A percentile compares a stretch with the other conserved stretches of the same genome.
phyloP scores from a whole-genome alignment of 805 yeast species.

The Barnettozyma californica region DNA sequence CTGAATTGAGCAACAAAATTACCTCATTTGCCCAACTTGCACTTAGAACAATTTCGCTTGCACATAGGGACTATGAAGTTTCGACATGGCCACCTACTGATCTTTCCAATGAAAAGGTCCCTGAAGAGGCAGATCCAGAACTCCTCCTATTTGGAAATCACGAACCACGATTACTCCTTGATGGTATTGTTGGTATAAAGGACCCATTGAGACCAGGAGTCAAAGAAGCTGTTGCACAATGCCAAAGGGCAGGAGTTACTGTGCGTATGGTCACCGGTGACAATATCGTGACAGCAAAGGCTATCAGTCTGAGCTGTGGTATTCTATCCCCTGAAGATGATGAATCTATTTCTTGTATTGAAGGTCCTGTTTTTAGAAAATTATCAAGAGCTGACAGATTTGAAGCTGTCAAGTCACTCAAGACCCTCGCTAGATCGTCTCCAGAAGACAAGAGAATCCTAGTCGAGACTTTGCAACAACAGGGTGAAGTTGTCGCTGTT shows the following conservation, averaged over 20 bases:
- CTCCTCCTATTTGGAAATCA: slow-evolving; percentile 33
- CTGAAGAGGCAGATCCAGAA: slow-evolving; percentile 39
- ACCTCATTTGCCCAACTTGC: slow-evolving; percentile 70
- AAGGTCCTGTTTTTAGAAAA: slow-evolving; percentile 85
- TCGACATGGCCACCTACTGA: slow-evolving; percentile 66
- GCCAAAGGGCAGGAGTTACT: slow-evolving; percentile 86
- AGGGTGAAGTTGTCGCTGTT: slow-evolving; percentile 95
- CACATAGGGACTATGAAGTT: slow-evolving; percentile 62
- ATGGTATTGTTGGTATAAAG: slow-evolving; percentile 85
- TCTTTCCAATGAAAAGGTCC: slow-evolving; percentile 27
- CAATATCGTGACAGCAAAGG: slow-evolving; percentile 83
- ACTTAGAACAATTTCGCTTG: slow-evolving; percentile 82
- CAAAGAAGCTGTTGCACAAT: slow-evolving; percentile 77
- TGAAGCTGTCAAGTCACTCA: slow-evolving; percentile 62
- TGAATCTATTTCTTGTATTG: slow-evolving; percentile 67
- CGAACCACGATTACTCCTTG: slow-evolving; percentile 42
- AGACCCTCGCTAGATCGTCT: slow-evolving; percentile 88
- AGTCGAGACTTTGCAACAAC: slow-evolving; percentile 70
- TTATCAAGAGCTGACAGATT: slow-evolving; percentile 52
- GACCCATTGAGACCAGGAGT: slow-evolving; percentile 94
- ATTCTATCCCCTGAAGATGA: slow-evolving; percentile 48
- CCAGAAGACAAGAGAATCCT: slow-evolving; percentile 92
- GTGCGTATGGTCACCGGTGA: slow-evolving; percentile 99
- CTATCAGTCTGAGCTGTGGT: slow-evolving; percentile 84
- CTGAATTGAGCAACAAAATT: slow-evolving; percentile 36